Evolutionary conservation across 1,284 basidiomycete species (phyloP).

Genomic region (Phellopilus nigrolimitatus): DNA sequence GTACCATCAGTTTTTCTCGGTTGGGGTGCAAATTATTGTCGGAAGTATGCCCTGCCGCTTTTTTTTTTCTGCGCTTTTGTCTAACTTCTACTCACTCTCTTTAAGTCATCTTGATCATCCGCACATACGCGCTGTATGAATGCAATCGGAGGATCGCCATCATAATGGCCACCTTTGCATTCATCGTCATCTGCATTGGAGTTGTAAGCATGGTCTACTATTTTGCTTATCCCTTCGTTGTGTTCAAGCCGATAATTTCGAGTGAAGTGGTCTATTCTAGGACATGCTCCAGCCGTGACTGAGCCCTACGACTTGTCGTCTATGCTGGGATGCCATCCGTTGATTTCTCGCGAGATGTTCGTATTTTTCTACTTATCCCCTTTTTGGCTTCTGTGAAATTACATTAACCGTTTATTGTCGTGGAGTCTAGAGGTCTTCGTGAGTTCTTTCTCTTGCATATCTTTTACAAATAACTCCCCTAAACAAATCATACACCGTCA

Average conservation of each 20-base stretch:
- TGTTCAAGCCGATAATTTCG: background rate
- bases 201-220: conserved; percentile 1
- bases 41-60: conserved; percentile 6
- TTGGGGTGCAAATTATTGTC: conserved; percentile 13
- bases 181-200: conserved; percentile 7
- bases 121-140: conserved; percentile 19
- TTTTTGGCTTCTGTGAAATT: background rate
- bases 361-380: background rate
- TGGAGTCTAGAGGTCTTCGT: background rate
- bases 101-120: conserved; percentile 17
- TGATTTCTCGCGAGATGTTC: background rate
- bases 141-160: background rate
- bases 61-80: background rate
- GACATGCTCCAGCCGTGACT: background rate
- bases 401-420: background rate
- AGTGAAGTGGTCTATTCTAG: conserved; percentile 12
- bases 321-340: conserved; percentile 13
- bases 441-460: background rate
- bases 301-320: conserved; percentile 8
- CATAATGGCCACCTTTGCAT: background rate
- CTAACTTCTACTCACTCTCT: background rate
- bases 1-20: conserved; percentile 16
- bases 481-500: background rate
- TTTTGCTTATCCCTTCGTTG: background rate
- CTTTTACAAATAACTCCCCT: no score